A percentile compares a stretch with the other conserved stretches of the same genome.
phyloP scores from a whole-genome alignment of 768 basidiomycete genomes.

The Sarcodon sp. region DNA sequence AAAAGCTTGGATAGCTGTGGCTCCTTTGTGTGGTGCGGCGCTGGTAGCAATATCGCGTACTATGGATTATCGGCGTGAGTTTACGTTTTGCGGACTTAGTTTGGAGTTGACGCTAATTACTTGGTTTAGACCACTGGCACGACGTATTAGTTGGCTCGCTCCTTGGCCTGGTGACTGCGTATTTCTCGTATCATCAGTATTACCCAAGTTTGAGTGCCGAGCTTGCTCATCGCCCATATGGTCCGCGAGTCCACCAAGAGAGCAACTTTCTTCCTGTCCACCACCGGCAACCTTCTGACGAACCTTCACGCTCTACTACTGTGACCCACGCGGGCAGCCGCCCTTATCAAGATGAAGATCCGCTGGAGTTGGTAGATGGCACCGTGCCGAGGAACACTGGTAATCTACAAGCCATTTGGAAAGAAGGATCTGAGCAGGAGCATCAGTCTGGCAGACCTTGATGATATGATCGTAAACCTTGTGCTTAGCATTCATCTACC shows the following conservation, averaged over 20 bases:
- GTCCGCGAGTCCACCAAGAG: slow-evolving; percentile 47
- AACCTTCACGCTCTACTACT: neutral
- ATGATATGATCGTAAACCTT: no score
- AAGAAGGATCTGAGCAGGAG: no score
- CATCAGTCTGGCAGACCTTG: no score
- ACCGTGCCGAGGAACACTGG: no score
- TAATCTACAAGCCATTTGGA: no score
- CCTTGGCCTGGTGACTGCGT: slow-evolving; percentile 60
- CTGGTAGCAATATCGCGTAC: slow-evolving; percentile 78
- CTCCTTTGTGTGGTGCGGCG: slow-evolving; percentile 67
- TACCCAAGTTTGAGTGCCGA: slow-evolving; percentile 61
- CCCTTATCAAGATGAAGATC: neutral
- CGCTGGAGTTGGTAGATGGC: no score
- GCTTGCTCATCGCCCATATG: slow-evolving; percentile 54
- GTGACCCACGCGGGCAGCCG: no score
- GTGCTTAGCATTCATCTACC: no score
- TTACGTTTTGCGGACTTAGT: neutral
- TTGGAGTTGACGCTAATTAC: slow-evolving; percentile 3
- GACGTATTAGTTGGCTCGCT: slow-evolving; percentile 76
- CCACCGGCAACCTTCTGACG: slow-evolving; percentile 1
- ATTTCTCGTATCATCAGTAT: slow-evolving; percentile 75
- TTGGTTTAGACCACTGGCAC: slow-evolving; percentile 70
- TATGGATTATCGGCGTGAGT: slow-evolving; percentile 83
- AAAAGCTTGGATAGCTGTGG: slow-evolving; percentile 76
- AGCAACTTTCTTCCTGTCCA: slow-evolving; percentile 26